Percentiles rank a stretch among this genome's conserved stretches.
Evolutionary conservation across 2,329 filamentous ascomycete genomes (phyloP).

Genomic region (Pestalotiopsis sp.): DNA sequence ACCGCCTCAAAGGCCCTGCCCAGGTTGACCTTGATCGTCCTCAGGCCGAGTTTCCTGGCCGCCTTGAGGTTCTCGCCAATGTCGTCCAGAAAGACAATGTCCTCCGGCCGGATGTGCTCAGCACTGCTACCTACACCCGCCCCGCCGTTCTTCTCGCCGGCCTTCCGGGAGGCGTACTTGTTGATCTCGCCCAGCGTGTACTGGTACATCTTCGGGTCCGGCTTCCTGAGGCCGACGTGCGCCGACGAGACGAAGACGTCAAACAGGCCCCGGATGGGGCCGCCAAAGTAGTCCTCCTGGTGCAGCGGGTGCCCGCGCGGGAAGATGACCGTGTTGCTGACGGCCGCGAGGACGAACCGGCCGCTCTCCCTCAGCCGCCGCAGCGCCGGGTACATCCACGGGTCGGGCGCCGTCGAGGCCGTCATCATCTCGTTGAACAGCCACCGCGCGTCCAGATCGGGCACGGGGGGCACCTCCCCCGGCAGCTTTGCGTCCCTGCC

Average conservation of each 20-base stretch:
- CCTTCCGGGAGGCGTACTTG: constrained; percentile 59
- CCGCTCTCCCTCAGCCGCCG: constrained; percentile 66
- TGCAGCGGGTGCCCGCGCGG: constrained; percentile 73
- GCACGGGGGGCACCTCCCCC: constrained; percentile 60
- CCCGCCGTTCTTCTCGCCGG: constrained; percentile 38
- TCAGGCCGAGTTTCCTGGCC: constrained; percentile 73
- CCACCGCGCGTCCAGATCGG: constrained; percentile 73
- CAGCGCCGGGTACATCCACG: constrained; percentile 86
- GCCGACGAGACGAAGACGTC: constrained; percentile 88
- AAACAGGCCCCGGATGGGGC: constrained; percentile 69
- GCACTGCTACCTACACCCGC: constrained; percentile 46
- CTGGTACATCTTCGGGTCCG: constrained; percentile 79
- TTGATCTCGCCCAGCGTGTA: constrained; percentile 70
- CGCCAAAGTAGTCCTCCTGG: constrained; percentile 49
- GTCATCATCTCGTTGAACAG: constrained; percentile 94
- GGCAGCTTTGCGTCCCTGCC: constrained; percentile 43
- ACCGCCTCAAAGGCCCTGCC: constrained; percentile 82
- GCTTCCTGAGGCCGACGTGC: constrained; percentile 86
- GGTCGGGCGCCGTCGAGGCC: constrained; percentile 70
- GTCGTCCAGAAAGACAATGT: constrained; percentile 88
- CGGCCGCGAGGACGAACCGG: constrained; percentile 73
- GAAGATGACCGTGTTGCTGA: constrained; percentile 91
- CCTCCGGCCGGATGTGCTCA: constrained; percentile 55
- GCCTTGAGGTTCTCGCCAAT: constrained; percentile 92
- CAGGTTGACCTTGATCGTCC: constrained; percentile 82